Percentiles rank a stretch among this genome's conserved stretches.
Conservation (phyloP, 1,284 basidiomycete species). For the Rhodotorula sp. region DNA sequence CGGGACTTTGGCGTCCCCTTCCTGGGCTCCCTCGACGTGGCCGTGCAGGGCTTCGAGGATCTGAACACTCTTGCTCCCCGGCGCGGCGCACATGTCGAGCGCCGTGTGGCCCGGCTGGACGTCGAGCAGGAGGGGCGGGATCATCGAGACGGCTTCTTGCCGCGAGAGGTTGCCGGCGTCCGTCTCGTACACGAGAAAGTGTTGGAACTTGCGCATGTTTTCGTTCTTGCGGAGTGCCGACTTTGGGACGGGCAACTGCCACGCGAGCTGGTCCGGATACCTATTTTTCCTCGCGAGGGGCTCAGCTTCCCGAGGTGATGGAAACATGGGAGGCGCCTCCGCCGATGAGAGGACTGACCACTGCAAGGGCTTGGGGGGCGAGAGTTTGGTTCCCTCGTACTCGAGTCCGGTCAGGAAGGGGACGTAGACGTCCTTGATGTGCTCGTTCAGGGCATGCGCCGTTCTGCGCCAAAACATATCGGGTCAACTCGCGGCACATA, state of each 20-base stretch:
- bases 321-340: too few species aligned
- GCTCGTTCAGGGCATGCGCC: slow-evolving; percentile 67
- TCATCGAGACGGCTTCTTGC: slow-evolving; percentile 98
- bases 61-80: slow-evolving; percentile 95
- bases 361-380: slow-evolving; percentile 77
- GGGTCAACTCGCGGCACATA: not conserved
- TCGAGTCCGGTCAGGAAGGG: slow-evolving; percentile 70
- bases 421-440: slow-evolving; percentile 71
- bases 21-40: slow-evolving; percentile 45
- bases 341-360: slow-evolving; percentile 56
- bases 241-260: slow-evolving; percentile 93
- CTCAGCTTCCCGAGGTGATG: not conserved
- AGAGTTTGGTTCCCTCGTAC: slow-evolving; percentile 72
- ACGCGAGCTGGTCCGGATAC: slow-evolving; percentile 91
- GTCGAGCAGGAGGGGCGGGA: slow-evolving; percentile 91
- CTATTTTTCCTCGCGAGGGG: slow-evolving; percentile 50
- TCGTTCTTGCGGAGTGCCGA: slow-evolving; percentile 81
- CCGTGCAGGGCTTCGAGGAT: slow-evolving; percentile 71
- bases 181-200: slow-evolving; percentile 96
- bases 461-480: slow-evolving; percentile 54
- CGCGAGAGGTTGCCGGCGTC: slow-evolving; percentile 95
- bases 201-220: slow-evolving; percentile 96
- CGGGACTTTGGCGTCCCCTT: slow-evolving; percentile 61
- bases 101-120: slow-evolving; percentile 88
- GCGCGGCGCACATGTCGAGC: slow-evolving; percentile 99